phyloP scores from a whole-genome alignment of 768 basidiomycete genomes.

The Galerina marginata region DNA sequence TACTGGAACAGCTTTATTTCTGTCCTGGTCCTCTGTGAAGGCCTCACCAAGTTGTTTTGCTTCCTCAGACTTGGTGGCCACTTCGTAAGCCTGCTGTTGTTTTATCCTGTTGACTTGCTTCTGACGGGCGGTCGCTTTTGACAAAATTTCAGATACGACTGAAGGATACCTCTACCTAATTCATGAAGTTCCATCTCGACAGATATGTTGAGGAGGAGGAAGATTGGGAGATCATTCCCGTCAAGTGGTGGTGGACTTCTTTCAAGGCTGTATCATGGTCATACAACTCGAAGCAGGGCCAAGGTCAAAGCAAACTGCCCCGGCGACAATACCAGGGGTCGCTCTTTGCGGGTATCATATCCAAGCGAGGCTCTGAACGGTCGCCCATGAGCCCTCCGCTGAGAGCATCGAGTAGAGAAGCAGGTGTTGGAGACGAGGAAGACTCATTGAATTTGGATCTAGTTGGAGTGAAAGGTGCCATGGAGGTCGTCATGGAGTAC shows the following conservation, averaged over 20 bases:
- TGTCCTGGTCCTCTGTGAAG: slow-evolving; percentile 33
- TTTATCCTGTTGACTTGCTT: slow-evolving; percentile 5
- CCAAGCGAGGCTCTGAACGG: background rate
- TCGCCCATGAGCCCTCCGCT: background rate
- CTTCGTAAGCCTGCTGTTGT: slow-evolving; percentile 26
- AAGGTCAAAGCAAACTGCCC: slow-evolving; percentile 27
- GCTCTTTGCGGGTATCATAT: slow-evolving; percentile 28
- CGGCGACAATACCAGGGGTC: slow-evolving; percentile 40
- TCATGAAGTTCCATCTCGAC: slow-evolving; percentile 32
- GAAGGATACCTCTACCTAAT: slow-evolving; percentile 12
- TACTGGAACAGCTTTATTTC: slow-evolving; percentile 11
- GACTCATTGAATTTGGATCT: slow-evolving; percentile 43
- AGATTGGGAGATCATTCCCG: slow-evolving; percentile 45
- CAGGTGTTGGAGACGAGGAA: slow-evolving; percentile 26
- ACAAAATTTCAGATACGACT: slow-evolving; percentile 31
- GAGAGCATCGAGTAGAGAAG: slow-evolving; percentile 13
- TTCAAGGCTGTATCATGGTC: slow-evolving; percentile 47
- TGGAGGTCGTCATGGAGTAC: slow-evolving; percentile 42
- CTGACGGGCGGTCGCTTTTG: slow-evolving; percentile 4
- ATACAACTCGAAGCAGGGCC: slow-evolving; percentile 29
- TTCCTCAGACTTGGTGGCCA: slow-evolving; percentile 32
- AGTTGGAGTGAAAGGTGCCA: slow-evolving; percentile 43
- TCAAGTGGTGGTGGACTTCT: slow-evolving; percentile 47
- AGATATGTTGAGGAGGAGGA: slow-evolving; percentile 35
- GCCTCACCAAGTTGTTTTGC: slow-evolving; percentile 27